Evolutionary conservation across 345 rosid species (phyloP), one percentile per base, ranked within the genome.

Genomic region (Eucalyptus fibrosa): DNA sequence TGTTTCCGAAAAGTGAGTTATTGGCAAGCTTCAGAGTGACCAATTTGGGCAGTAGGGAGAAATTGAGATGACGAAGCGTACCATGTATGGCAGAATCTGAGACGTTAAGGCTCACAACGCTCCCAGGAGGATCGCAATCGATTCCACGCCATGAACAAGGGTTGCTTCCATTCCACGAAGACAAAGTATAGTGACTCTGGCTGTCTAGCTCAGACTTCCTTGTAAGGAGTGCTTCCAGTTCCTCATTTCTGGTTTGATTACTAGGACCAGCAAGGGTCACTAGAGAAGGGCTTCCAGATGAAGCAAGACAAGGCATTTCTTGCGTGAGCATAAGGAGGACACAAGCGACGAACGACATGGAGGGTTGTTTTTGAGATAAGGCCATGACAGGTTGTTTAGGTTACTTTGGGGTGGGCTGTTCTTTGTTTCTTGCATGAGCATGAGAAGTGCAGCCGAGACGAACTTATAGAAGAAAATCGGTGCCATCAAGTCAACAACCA

Each of bases 61-160:
- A 50, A 50, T 82, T 44, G 1, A 30, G 50, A 82, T 40, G 26
- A 42, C 12, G 26, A 17, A 56, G 62, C 62, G 13, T 56, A 56
- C 62, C 62, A 26, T 56, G 62, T 8, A 56, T 4, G 62, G 62
- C 62, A 24, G 7, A 56, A 56, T 24, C 14, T 9, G 4, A 4
- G 13, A 92, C 30, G 47, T 51, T 86, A n/a, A 92, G 15, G 21
- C 65, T 89, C 80, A 44, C 62, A 1, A 91, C n/a, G 6, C 91
- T 89, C 23, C 89, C 69, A 1, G 12, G 53, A 12, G 3, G 16
- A 87, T 92, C 42, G 4, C 91, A 92, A 12, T 23, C 2, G 40
- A 92, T 89, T 55, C 92, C 91, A 2, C 7, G 5, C 93, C 91
- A 92, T 50, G 89, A 88, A 50, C 85, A 69, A n/a, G 47, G 91